A percentile compares a stretch with the other conserved stretches of the same genome.
These are phyloP conservation scores for Neckera pumila DNA, from an alignment of 225 moss, liverwort and hornwort species.

Conservation along the genomic window DNA sequence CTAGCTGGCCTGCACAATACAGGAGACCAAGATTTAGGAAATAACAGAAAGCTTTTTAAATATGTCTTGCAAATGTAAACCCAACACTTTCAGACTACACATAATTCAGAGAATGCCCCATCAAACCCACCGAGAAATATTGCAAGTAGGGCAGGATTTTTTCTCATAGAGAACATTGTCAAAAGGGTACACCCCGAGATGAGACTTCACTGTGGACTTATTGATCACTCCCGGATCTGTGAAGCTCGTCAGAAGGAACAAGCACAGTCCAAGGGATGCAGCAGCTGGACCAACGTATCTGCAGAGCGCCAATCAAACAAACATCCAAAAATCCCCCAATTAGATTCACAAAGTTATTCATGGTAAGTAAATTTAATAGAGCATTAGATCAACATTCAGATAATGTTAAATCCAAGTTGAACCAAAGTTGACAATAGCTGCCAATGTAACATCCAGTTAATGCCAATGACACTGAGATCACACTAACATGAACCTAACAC, in stretches of 20 bases:
- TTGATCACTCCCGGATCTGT: slow-evolving; percentile 70
- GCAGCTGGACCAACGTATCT: slow-evolving; percentile 71
- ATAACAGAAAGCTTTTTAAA: neutral
- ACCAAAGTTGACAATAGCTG: neutral
- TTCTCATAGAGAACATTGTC: slow-evolving; percentile 73
- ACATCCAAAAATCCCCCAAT: neutral
- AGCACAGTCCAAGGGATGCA: slow-evolving; percentile 46
- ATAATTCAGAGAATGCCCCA: neutral
- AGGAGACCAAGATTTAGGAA: neutral
- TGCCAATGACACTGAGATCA: neutral
- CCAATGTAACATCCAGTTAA: neutral
- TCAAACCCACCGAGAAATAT: slow-evolving; percentile 50
- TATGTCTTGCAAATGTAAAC: neutral
- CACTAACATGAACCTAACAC: neutral
- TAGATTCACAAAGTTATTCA: neutral
- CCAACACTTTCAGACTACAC: neutral
- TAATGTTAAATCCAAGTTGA: neutral
- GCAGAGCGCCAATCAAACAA: neutral
- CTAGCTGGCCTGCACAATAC: slow-evolving; percentile 69
- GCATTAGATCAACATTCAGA: neutral
- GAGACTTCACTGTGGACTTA: slow-evolving; percentile 30
- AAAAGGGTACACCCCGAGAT: slow-evolving; percentile 55
- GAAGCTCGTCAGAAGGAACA: slow-evolving; percentile 86
- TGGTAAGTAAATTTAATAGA: neutral
- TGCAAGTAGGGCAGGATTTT: slow-evolving; percentile 74